These are phyloP conservation scores for Euclidium syriacum DNA, from an alignment of 345 rosid species.

Conservation along the genomic window DNA sequence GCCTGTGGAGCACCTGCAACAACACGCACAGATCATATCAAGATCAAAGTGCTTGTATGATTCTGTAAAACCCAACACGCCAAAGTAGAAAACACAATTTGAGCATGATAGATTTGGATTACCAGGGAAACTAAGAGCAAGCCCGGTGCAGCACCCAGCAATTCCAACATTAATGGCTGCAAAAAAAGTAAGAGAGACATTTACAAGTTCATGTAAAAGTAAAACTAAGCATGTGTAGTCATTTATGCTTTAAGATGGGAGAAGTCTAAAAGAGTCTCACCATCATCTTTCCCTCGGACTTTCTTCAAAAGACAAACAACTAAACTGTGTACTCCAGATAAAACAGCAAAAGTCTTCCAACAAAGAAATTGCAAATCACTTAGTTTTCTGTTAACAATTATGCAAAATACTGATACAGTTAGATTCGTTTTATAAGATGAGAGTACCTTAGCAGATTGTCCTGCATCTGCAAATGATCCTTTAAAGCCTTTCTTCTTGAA, in stretches of 20 bases:
- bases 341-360: slow-evolving; percentile 40
- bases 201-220: neutral
- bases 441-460: slow-evolving; percentile 83
- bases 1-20: slow-evolving; percentile 68
- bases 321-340: slow-evolving; percentile 36
- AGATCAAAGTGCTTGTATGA: neutral
- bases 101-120: neutral
- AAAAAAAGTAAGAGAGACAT: slow-evolving; percentile 13
- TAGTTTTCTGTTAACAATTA: neutral
- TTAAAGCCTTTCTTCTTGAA: slow-evolving; percentile 70
- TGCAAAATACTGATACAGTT: neutral
- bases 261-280: slow-evolving; percentile 36
- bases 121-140: slow-evolving; percentile 88
- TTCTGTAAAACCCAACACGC: neutral
- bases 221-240: neutral
- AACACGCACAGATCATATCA: neutral
- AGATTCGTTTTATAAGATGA: neutral
- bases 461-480: slow-evolving; percentile 80
- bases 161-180: slow-evolving; percentile 86
- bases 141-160: slow-evolving; percentile 91
- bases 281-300: slow-evolving; percentile 91
- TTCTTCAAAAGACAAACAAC: slow-evolving; percentile 60
- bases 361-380: slow-evolving; percentile 31
- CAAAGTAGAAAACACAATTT: neutral
- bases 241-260: neutral